Conservation (phyloP, 768 basidiomycete genomes). For the Peribolospora kevripleyi region DNA sequence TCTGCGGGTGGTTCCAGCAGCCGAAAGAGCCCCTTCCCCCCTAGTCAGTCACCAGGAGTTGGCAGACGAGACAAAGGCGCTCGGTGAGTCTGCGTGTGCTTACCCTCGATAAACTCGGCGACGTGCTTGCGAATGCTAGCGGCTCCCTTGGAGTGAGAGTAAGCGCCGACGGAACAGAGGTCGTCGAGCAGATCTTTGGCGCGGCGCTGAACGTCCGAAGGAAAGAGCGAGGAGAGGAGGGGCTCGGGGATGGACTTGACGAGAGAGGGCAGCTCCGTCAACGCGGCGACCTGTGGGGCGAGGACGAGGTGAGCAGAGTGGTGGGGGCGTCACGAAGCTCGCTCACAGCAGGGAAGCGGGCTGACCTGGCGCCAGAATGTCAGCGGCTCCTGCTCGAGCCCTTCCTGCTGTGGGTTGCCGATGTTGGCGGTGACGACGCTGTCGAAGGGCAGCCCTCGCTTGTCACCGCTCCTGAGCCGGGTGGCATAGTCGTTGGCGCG, state of each 20-base stretch:
- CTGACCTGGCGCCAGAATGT: constrained; percentile 76
- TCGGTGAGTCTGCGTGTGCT: constrained; percentile 6
- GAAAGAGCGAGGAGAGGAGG: constrained; percentile 40
- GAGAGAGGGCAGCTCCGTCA: constrained; percentile 77
- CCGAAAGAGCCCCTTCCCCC: not conserved
- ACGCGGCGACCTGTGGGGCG: constrained; percentile 46
- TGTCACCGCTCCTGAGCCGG: constrained; percentile 32
- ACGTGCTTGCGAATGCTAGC: constrained; percentile 67
- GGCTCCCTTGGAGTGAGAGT: constrained; percentile 84
- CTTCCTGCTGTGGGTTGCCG: constrained; percentile 90
- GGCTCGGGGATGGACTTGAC: constrained; percentile 33
- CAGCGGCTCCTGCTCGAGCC: constrained; percentile 73
- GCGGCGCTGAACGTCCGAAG: constrained; percentile 57
- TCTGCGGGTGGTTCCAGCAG: constrained; percentile 24
- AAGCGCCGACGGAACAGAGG: constrained; percentile 82
- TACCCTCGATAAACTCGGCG: constrained; percentile 69
- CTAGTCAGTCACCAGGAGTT: not conserved
- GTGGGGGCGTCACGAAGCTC: not conserved
- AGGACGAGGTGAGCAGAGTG: not conserved
- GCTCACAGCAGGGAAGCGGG: not conserved
- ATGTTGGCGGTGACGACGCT: constrained; percentile 86
- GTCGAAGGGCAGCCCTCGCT: constrained; percentile 48
- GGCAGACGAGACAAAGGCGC: not conserved
- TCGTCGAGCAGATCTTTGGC: constrained; percentile 56
- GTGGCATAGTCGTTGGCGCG: constrained; percentile 65